A percentile compares a stretch with the other conserved stretches of the same genome.
phyloP scores from a whole-genome alignment of 495 filamentous ascomycete genomes.

The Annulohypoxylon nitens region DNA sequence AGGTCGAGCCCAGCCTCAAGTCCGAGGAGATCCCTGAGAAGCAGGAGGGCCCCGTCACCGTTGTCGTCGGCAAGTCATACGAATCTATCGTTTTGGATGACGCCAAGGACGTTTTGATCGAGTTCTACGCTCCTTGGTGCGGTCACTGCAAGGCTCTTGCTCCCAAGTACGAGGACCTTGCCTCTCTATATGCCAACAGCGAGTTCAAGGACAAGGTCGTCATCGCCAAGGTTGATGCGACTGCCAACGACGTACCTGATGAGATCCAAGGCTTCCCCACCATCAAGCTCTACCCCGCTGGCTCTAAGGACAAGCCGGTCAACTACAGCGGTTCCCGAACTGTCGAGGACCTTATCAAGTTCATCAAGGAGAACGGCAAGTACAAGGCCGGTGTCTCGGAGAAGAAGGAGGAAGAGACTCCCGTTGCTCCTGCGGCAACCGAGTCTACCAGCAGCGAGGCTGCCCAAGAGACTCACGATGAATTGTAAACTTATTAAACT shows the following conservation, averaged over 20 bases:
- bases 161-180: conserved; percentile 93
- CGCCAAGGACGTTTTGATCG: conserved; percentile 95
- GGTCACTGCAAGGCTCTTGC: conserved; percentile 98
- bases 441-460: conserved; percentile 59
- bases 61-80: conserved; percentile 95
- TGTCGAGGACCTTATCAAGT: conserved; percentile 92
- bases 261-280: conserved; percentile 98
- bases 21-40: conserved; percentile 96
- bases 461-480: conserved; percentile 69
- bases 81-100: conserved; percentile 92
- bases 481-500: conserved; percentile 72
- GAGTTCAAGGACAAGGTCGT: conserved; percentile 85
- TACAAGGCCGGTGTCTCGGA: conserved; percentile 75
- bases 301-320: conserved; percentile 84
- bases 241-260: conserved; percentile 95
- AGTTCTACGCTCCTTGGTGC: conserved; percentile 99
- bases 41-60: conserved; percentile 88
- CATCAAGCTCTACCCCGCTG: conserved; percentile 97
- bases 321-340: conserved; percentile 91
- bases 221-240: conserved; percentile 98
- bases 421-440: conserved; percentile 65
- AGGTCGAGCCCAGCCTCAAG: conserved; percentile 95
- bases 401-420: conserved; percentile 66
- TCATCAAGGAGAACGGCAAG: conserved; percentile 95
- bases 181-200: conserved; percentile 77